These are phyloP conservation scores for Aspergillus alliaceus DNA, from an alignment of 2,329 filamentous ascomycete genomes.

Conservation along the genomic window DNA sequence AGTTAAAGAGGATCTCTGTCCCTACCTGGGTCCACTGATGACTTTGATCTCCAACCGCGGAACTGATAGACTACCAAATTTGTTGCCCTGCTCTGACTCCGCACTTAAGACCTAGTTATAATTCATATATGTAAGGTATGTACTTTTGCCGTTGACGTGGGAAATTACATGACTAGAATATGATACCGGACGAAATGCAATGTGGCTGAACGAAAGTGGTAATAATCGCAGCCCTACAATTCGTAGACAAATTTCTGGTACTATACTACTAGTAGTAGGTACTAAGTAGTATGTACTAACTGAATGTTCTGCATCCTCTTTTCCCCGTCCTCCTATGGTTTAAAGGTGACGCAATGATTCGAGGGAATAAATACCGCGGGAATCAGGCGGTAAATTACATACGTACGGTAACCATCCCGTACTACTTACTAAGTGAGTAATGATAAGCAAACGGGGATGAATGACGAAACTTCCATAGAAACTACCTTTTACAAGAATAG, in stretches of 20 bases:
- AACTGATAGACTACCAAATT: not conserved
- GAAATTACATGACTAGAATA: not conserved
- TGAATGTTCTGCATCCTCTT: not conserved
- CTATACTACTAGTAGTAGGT: too few relatives aligned
- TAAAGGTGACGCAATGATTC: conserved; percentile 7
- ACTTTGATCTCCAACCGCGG: not conserved
- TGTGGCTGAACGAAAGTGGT: not conserved
- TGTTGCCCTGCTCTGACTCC: not conserved
- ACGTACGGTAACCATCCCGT: not conserved
- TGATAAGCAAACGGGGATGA: not conserved
- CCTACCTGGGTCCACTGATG: not conserved
- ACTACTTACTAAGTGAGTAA: too few relatives aligned
- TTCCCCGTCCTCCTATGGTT: not conserved
- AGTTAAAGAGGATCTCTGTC: not conserved
- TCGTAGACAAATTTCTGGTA: too few relatives aligned
- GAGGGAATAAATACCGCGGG: not conserved
- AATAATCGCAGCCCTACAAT: not conserved
- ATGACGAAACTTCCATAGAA: not conserved
- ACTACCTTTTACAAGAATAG: not conserved
- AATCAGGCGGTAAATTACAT: not conserved
- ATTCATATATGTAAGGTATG: too few relatives aligned
- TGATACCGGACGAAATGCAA: not conserved
- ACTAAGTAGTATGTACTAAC: not conserved
- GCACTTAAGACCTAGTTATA: too few relatives aligned
- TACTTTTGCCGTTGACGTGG: not conserved